Evolutionary conservation across 2,329 filamentous ascomycete species (phyloP), one percentile per base, ranked within the genome.

Genomic region (Lecanicillium sp.): DNA sequence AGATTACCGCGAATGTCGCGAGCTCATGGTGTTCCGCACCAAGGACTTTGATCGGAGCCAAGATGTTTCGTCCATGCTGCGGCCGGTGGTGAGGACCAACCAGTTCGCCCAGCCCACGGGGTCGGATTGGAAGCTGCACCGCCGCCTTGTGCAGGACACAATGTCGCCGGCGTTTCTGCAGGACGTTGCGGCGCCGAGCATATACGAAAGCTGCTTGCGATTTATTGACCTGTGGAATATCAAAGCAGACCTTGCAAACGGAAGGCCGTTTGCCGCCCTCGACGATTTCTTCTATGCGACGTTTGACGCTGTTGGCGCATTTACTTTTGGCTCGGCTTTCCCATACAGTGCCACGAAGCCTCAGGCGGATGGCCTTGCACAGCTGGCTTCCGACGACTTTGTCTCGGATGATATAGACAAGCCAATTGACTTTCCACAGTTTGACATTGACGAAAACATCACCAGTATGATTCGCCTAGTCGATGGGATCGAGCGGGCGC

Each of bases 151-250:
- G 4, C 49, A 52, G 31, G 61, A 64, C 29, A 45, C 64, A 6
- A 62, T 65, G 62, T 50, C 58, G 3, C 55, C 59, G 0, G 47
- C 36, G 9, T 64, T 65, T 36, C 43, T 65, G 15, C 47, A 58
- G 31, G 44, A 51, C 41, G 51, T 61, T 19, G 57, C 58, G 1
- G 58, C 54, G 3, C 61, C 59, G 3, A 47, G 54, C n/a, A 49
- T 62, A 4, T 59, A 64, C 36, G 46, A 52, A 4, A 58, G 54
- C 27, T 50, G 49, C 9, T 33, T 44, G n/a, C 40, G 46, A 4
- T 45, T 65, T 5, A 42, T 65, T 4, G 45, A 56, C 4, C 45
- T 66, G 0, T 64, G 62, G 61, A 41, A 36, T 3, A 15, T 58
- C 19, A 65, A 65, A 42, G 31, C 44, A 4, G 31, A 44, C 12